Conservation (phyloP, 1,284 basidiomycete genomes). For the Pseudozyma sp. region DNA sequence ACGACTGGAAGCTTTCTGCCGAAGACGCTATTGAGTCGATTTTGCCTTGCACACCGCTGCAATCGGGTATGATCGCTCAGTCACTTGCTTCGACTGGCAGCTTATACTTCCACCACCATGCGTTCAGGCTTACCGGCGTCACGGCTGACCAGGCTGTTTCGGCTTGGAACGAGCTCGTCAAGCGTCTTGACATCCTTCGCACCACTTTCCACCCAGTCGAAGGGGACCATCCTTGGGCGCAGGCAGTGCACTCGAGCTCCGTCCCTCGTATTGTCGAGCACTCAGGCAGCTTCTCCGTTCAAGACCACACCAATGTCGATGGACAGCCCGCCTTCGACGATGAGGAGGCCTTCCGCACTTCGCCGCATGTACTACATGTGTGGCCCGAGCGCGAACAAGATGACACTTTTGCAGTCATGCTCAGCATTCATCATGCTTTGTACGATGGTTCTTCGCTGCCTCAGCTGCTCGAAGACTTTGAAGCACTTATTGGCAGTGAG, state of each 20-base stretch:
- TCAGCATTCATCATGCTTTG: slow-evolving; percentile 58
- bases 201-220: slow-evolving; percentile 57
- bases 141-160: slow-evolving; percentile 8
- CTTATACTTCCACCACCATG: slow-evolving; percentile 60
- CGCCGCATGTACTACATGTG: slow-evolving; percentile 54
- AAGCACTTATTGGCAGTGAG: slow-evolving; percentile 8
- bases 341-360: slow-evolving; percentile 39
- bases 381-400: slow-evolving; percentile 9
- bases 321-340: slow-evolving; percentile 50
- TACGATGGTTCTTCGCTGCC: slow-evolving; percentile 58
- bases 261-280: slow-evolving; percentile 22
- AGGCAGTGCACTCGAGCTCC: slow-evolving; percentile 39
- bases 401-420: slow-evolving; percentile 3
- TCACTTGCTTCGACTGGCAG: slow-evolving; percentile 48
- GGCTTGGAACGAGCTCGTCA: slow-evolving; percentile 49
- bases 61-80: slow-evolving; percentile 64
- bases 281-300: slow-evolving; percentile 8
- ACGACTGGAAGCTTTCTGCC: slow-evolving; percentile 19
- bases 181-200: slow-evolving; percentile 55
- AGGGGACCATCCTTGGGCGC: slow-evolving; percentile 53
- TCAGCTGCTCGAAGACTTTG: slow-evolving; percentile 51
- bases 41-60: slow-evolving; percentile 65
- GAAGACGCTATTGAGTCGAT: slow-evolving; percentile 38
- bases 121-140: slow-evolving; percentile 18
- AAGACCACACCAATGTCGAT: slow-evolving; percentile 11